Base-by-base conservation (phyloP, 768 basidiomycete species). In the Rhizopogon vinicolor region DNA sequence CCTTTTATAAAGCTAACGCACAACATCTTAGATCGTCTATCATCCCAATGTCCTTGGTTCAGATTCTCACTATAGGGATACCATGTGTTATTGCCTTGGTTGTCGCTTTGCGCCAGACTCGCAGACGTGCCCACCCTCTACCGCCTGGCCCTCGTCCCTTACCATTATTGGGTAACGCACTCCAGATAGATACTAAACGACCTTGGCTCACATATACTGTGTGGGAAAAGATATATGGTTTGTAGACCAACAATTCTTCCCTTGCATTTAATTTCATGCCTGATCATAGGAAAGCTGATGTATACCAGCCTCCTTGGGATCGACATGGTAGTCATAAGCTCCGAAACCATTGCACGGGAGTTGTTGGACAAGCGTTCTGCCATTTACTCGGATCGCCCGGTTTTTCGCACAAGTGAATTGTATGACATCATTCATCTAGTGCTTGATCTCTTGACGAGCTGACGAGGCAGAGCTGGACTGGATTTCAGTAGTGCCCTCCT, bases 401-500 rank as follows among this genome's bases (percentile, higher is more conserved):
- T 33, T 13, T 13, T 40, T 22, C 28, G 51, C 13, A 55, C 52
- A 18, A 25, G 12, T 33, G 40, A 53, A n/a, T 4, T 55, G 54
- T 55, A 41, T 2, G 52, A 25, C 10, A 9, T 16, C 37, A 12
- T 22, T 41, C n/a, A 16, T 14, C 8, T 19, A 22, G n/a, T n/a
- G 25, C n/a, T 16, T 22, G 41, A 22, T 31, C 5, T 19, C 10
- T 1, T 31, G 44, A 28, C 55, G 29, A 25, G 25, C 25, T 5
- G 25, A 25, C 4, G 25, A 29, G 37, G 14, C 33, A 68, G 67
- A 7, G 60, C 66, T 40, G 65, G 66, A 33, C 31, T 65, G 44
- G 60, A 58, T 18, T 68, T 63, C 31, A 67, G 58, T 52, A 66
- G 63, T 22, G 63, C 53, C 0, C 61, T 67, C 44, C 39, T 63